Percentiles rank a stretch among this genome's conserved stretches.
Evolutionary conservation across 768 basidiomycete genomes (phyloP).

Genomic region (Lactarius akahatsu): DNA sequence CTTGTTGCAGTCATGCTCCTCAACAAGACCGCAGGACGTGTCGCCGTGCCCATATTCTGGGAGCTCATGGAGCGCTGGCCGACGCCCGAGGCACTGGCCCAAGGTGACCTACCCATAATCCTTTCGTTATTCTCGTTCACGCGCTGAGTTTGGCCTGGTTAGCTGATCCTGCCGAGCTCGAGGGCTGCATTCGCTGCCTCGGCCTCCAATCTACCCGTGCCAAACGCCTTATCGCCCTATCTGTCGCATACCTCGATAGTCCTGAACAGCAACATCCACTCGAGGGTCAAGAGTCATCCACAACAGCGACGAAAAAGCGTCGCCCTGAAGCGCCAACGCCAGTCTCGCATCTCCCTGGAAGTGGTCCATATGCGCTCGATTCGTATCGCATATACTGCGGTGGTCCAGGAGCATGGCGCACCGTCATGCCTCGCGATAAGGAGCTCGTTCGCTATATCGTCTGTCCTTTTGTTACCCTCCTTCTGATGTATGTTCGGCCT

Average conservation of each 20-base stretch:
- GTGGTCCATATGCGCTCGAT: constrained; percentile 71
- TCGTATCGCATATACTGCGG: constrained; percentile 71
- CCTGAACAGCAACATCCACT: constrained; percentile 34
- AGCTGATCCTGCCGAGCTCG: constrained; percentile 49
- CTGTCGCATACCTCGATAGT: constrained; percentile 48
- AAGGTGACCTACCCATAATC: constrained; percentile 43
- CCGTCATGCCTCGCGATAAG: constrained; percentile 64
- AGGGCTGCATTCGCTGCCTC: constrained; percentile 48
- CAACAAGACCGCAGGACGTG: constrained; percentile 65
- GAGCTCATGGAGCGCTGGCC: constrained; percentile 56
- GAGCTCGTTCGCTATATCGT: constrained; percentile 68
- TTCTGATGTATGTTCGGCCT: not conserved
- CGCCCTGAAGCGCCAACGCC: constrained; percentile 33
- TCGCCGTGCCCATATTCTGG: constrained; percentile 67
- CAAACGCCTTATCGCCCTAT: constrained; percentile 54
- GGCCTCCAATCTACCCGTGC: constrained; percentile 62
- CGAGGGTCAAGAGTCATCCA: constrained; percentile 31
- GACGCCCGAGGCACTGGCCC: constrained; percentile 51
- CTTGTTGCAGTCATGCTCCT: constrained; percentile 65
- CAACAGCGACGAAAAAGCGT: not conserved
- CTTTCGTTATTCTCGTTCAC: not conserved
- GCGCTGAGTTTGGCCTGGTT: not conserved
- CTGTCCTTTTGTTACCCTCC: constrained; percentile 31
- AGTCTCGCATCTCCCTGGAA: constrained; percentile 61
- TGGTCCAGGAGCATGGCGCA: constrained; percentile 54